These are phyloP conservation scores for Colletotrichum orchidophilum DNA, from an alignment of 2,329 filamentous ascomycete genomes.

Conservation along the genomic window DNA sequence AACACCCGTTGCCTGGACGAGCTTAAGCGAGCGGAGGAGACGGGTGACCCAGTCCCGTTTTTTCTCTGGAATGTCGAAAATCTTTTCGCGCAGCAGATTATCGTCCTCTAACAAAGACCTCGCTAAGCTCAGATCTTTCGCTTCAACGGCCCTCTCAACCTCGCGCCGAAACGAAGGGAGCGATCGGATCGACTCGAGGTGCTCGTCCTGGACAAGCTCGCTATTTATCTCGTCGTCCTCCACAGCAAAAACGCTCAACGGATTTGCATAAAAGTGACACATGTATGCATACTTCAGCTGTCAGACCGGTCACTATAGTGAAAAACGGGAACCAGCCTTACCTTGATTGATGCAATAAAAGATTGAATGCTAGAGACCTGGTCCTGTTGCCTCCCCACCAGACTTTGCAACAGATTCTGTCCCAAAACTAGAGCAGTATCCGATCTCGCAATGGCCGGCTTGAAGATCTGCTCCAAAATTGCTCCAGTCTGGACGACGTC, in stretches of 20 bases:
- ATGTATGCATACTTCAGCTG: constrained; percentile 78
- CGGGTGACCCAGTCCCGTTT: constrained; percentile 49
- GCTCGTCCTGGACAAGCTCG: constrained; percentile 63
- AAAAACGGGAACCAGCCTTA: constrained; percentile 43
- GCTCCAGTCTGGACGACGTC: constrained; percentile 78
- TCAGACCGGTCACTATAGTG: constrained; percentile 19
- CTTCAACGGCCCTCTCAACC: constrained; percentile 59
- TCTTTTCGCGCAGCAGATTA: constrained; percentile 57
- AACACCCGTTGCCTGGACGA: constrained; percentile 51
- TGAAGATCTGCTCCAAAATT: constrained; percentile 78
- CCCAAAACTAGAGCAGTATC: constrained; percentile 71
- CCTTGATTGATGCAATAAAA: constrained; percentile 76
- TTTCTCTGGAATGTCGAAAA: constrained; percentile 44
- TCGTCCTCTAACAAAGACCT: constrained; percentile 69
- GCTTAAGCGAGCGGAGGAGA: constrained; percentile 59
- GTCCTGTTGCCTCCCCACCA: constrained; percentile 78
- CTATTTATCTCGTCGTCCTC: constrained; percentile 37
- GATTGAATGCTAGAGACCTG: constrained; percentile 80
- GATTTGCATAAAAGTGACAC: constrained; percentile 86
- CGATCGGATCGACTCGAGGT: constrained; percentile 74
- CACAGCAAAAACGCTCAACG: constrained; percentile 69
- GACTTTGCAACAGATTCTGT: constrained; percentile 66
- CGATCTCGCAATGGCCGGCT: constrained; percentile 67
- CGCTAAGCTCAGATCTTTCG: constrained; percentile 53
- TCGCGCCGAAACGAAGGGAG: constrained; percentile 73